A percentile compares a stretch with the other conserved stretches of the same genome.
Evolutionary conservation across 2,329 filamentous ascomycete genomes (phyloP).

Genomic region (Pestalotiopsis fici): DNA sequence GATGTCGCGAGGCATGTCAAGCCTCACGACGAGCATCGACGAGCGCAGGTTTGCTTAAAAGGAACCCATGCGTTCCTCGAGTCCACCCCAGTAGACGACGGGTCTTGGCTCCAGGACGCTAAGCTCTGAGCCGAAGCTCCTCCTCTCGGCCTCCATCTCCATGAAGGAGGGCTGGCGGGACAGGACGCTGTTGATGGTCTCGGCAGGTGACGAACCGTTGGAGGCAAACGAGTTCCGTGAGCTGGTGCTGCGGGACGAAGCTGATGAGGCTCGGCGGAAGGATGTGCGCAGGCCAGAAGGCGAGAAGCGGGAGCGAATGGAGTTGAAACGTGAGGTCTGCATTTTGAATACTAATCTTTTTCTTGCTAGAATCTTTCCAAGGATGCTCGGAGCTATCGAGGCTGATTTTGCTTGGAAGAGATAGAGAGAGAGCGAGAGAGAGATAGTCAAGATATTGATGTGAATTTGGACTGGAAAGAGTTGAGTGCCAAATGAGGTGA

Average conservation of each 20-base stretch:
- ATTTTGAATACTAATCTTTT: conserved; percentile 32
- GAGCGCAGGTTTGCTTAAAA: conserved; percentile 23
- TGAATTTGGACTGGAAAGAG: not conserved
- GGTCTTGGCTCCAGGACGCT: conserved; percentile 62
- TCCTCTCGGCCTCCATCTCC: conserved; percentile 59
- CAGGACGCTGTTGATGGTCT: conserved; percentile 61
- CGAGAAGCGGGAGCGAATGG: conserved; percentile 52
- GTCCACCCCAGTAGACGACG: conserved; percentile 63
- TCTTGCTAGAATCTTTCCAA: not conserved
- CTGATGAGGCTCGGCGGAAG: conserved; percentile 52
- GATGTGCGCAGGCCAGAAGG: conserved; percentile 50
- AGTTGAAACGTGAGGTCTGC: conserved; percentile 51
- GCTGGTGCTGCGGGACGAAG: conserved; percentile 42
- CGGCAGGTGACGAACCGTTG: conserved; percentile 42
- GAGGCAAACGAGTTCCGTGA: conserved; percentile 44
- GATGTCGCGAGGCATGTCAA: not conserved
- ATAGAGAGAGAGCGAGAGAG: not conserved
- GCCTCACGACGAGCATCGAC: not conserved
- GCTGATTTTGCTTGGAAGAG: conserved; percentile 4
- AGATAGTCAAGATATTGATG: not conserved
- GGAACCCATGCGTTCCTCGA: conserved; percentile 60
- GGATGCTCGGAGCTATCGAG: not conserved
- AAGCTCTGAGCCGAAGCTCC: conserved; percentile 52
- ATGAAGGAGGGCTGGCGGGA: conserved; percentile 58
- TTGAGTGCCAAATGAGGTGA: not conserved